Evolutionary conservation across 768 basidiomycete species (phyloP), one percentile per base, ranked within the genome.

Genomic region (Butyriboletus loyo): DNA sequence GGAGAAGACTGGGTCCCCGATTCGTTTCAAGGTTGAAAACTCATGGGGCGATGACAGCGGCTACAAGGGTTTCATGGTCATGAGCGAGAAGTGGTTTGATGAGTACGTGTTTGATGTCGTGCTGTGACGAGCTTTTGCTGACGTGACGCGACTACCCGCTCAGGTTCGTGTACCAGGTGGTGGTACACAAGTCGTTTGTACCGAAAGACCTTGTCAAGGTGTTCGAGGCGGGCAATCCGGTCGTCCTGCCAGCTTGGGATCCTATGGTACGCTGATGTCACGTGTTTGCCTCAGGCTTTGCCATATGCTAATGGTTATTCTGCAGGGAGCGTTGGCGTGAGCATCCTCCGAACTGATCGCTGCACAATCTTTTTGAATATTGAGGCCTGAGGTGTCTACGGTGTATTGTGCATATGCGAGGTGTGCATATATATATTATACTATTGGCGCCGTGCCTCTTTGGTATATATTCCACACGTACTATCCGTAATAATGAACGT

Each of bases 21-120:
- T 95, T 19, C 81, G 92, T n/a, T 98, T 92, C 80, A 92, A 92
- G 72, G 91, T 98, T 19, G 96, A 98, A 77, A 98, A 98, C 74
- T 89, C 86, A 4, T 98, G 96, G 96, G 89, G 91, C 15, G 83
- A 85, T 25, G 72, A 73, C 0, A 78, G 77, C 0, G 88, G 93
- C 24, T 77, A 92, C 59, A 85, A 92, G 60, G 95, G 95, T 7
- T 95, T 84, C 72, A 92, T 89, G 72, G 83, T 96, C 62, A 95
- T 96, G 92, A 90, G 85, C 44, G 89, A 91, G 58, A 75, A 74
- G 38, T 98, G 96, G 95, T 98, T 98, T 70, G 85, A 87, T 50
- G 77, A 98, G 87, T 92, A 61, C 63, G 88, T 77, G 5, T 46
- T 51, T 41, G 49, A 22, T 41, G 47, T 46, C 15, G 30, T 11